A percentile compares a stretch with the other conserved stretches of the same genome.
Evolutionary conservation across 1,284 basidiomycete species (phyloP).

Genomic region (Naganishia sp.): DNA sequence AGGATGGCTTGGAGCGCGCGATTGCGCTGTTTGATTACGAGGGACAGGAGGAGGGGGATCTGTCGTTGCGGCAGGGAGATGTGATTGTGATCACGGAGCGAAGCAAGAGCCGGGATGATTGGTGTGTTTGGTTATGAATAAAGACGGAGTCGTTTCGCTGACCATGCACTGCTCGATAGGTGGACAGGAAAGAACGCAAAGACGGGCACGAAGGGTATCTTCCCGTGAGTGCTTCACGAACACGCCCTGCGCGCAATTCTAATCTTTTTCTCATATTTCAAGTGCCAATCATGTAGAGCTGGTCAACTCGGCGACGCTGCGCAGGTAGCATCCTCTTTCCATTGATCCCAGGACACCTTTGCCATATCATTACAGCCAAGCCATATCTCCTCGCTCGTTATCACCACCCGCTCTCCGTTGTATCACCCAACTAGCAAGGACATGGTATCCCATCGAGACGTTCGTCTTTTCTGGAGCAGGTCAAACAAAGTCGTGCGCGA

Average conservation of each 20-base stretch:
- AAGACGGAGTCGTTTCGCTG: neutral
- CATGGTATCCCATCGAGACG: too few species aligned
- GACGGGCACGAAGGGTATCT: slow-evolving; percentile 33
- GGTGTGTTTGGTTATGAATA: slow-evolving; percentile 57
- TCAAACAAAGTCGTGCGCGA: too few species aligned
- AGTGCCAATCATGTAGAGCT: slow-evolving; percentile 6
- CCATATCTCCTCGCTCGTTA: too few species aligned
- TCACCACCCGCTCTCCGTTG: too few species aligned
- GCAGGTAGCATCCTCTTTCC: too few species aligned
- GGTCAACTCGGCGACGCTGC: neutral
- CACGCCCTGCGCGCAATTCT: neutral
- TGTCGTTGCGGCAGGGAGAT: slow-evolving; percentile 81
- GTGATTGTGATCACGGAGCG: slow-evolving; percentile 73
- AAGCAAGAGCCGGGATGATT: slow-evolving; percentile 74
- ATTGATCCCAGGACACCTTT: too few species aligned
- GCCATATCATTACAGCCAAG: too few species aligned
- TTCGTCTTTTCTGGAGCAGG: too few species aligned
- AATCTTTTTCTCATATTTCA: neutral
- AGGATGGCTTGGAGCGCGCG: slow-evolving; percentile 62
- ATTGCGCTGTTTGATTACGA: slow-evolving; percentile 77
- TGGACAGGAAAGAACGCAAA: slow-evolving; percentile 62
- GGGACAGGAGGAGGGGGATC: slow-evolving; percentile 73
- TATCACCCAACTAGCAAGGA: too few species aligned
- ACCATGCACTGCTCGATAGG: slow-evolving; percentile 54
- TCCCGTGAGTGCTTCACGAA: slow-evolving; percentile 30